These are phyloP conservation scores for Cyclostephanos invisitatus DNA, from an alignment of 108 stramenopile genomes.

Conservation along the genomic window DNA sequence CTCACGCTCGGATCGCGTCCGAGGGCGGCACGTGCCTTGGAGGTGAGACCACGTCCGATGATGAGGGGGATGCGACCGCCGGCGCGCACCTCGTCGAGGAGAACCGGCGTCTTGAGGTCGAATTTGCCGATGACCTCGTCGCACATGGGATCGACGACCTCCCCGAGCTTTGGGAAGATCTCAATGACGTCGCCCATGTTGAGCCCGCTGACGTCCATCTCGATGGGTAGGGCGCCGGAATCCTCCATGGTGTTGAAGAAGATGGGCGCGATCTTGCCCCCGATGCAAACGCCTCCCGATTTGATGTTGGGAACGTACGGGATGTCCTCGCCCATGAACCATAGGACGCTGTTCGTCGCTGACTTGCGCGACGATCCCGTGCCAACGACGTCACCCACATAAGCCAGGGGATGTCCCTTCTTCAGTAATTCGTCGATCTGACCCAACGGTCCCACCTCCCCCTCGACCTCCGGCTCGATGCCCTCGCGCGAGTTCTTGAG, in stretches of 20 bases:
- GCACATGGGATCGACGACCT: conserved; percentile 70
- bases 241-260: conserved; percentile 99
- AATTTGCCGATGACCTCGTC: conserved; percentile 86
- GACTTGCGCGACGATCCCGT: conserved; percentile 91
- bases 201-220: conserved; percentile 84
- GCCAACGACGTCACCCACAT: conserved; percentile 97
- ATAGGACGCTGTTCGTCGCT: conserved; percentile 95
- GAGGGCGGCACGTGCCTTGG: conserved; percentile 85
- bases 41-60: conserved; percentile 90
- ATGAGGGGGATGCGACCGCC: conserved; percentile 96
- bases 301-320: conserved; percentile 93
- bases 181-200: conserved; percentile 95
- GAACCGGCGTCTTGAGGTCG: conserved; percentile 88
- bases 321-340: conserved; percentile 95
- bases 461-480: conserved; percentile 78
- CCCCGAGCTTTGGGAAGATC: conserved; percentile 88
- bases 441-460: conserved; percentile 78
- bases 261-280: conserved; percentile 95
- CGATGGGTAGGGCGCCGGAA: conserved; percentile 94
- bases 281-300: conserved; percentile 90
- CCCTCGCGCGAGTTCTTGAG: conserved; percentile 95
- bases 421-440: conserved; percentile 82
- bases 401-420: conserved; percentile 89
- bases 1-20: conserved; percentile 73
- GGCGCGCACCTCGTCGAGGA: conserved; percentile 93